A percentile compares a stretch with the other conserved stretches of the same genome.
These are phyloP conservation scores for Aspergillus proliferans DNA, from an alignment of 2,329 filamentous ascomycete species.

Conservation along the genomic window DNA sequence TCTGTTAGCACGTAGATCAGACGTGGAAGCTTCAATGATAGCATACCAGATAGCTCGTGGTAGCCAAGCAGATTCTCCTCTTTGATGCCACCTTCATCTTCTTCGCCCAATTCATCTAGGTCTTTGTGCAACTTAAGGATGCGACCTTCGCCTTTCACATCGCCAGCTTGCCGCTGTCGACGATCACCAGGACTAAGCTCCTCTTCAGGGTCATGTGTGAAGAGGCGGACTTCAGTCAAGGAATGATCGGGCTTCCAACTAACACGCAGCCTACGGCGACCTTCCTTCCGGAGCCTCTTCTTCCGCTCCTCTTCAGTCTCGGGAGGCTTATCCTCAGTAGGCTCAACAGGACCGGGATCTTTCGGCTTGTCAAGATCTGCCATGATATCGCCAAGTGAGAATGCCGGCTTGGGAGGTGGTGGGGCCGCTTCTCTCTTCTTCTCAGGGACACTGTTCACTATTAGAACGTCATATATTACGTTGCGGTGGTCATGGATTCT, in stretches of 20 bases:
- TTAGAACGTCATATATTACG: constrained; percentile 9
- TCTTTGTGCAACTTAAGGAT: constrained; percentile 48
- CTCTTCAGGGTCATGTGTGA: constrained; percentile 59
- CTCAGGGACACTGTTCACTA: constrained; percentile 22
- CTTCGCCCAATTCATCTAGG: constrained; percentile 53
- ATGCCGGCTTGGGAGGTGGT: constrained; percentile 34
- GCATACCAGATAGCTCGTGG: constrained; percentile 28
- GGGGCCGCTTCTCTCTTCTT: constrained; percentile 30
- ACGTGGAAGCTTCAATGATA: background rate
- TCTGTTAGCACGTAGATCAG: constrained; percentile 5
- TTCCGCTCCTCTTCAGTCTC: constrained; percentile 56
- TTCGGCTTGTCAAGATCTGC: constrained; percentile 52
- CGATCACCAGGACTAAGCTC: constrained; percentile 55
- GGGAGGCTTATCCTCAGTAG: constrained; percentile 46
- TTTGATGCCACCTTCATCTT: constrained; percentile 48
- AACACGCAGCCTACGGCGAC: constrained; percentile 55
- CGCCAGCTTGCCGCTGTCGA: constrained; percentile 52
- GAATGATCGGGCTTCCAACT: constrained; percentile 54
- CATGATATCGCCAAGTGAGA: constrained; percentile 46
- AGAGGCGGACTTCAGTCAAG: constrained; percentile 53
- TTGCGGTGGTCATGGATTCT: constrained; percentile 4
- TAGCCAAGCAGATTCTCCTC: constrained; percentile 37
- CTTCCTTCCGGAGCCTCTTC: constrained; percentile 56
- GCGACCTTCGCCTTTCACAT: constrained; percentile 53
- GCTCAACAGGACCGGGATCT: constrained; percentile 46